phyloP scores from a whole-genome alignment of 1,139 yeast genomes.

The Sugiyamaella castrensis region DNA sequence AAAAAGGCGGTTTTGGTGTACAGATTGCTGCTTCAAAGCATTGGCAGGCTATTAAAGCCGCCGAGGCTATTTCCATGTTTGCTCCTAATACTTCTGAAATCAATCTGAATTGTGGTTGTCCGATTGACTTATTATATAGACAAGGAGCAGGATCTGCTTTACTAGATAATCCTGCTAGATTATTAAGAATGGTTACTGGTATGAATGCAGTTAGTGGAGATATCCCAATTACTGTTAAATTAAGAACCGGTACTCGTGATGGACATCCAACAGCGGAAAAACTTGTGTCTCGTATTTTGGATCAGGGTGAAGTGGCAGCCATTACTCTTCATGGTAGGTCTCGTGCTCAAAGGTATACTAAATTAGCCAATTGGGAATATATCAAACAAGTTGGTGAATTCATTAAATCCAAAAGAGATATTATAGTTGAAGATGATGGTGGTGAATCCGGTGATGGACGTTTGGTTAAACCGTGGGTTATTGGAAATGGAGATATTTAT shows the following conservation, averaged over 20 bases:
- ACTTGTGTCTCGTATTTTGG: constrained; percentile 64
- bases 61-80: constrained; percentile 67
- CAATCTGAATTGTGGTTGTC: constrained; percentile 95
- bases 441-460: constrained; percentile 39
- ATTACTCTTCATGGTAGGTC: constrained; percentile 95
- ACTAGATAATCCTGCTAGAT: constrained; percentile 81
- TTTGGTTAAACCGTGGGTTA: constrained; percentile 44
- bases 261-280: constrained; percentile 80
- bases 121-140: constrained; percentile 85
- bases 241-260: constrained; percentile 88
- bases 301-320: constrained; percentile 82
- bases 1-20: constrained; percentile 86
- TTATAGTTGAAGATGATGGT: constrained; percentile 47
- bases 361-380: constrained; percentile 91
- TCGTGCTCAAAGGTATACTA: constrained; percentile 90
- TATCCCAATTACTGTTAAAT: constrained; percentile 85
- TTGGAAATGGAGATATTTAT: constrained; percentile 93
- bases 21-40: constrained; percentile 91
- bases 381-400: constrained; percentile 69
- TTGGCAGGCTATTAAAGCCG: constrained; percentile 91
- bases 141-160: constrained; percentile 97
- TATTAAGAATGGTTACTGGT: constrained; percentile 74
- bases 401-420: constrained; percentile 51
- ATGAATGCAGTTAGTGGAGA: constrained; percentile 90
- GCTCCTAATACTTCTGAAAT: constrained; percentile 61